Base-by-base conservation (phyloP, 176 grass and related monocot genomes). In the Areca catechu region DNA sequence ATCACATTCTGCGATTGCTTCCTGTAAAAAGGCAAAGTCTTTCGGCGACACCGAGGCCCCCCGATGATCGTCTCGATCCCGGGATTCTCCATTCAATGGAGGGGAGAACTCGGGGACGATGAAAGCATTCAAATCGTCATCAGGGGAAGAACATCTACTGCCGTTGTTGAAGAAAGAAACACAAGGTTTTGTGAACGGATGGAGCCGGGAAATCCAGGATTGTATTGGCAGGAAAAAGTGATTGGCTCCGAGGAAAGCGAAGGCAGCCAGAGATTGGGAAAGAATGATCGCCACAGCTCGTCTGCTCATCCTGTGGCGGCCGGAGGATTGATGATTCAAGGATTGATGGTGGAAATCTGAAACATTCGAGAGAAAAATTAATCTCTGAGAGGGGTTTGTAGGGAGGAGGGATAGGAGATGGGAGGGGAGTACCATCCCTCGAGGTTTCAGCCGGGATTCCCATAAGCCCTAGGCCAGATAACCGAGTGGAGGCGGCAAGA, bases 21-120 rank as follows among this genome's bases (percentile, higher is more conserved):
- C 72, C 34, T 62, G 71, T 19, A 92, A 56, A 71, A 98, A 98
- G 16, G 76, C 58, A 17, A 98, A 92, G 62, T 92, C 84, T 34
- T 83, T 78, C 24, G 51, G 25, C 20, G 76, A 78, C 59, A 92
- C 56, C 53, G 81, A 82, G 54, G 52, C 66, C 49, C 82, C 73
- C 60, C 58, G 65, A n/a, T 22, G 56, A 25, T 63, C 60, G 48
- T 68, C 60, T 23, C 54, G 72, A 60, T 58, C 76, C 30, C 20
- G 6, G 16, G 61, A 63, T 72, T 4, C 49, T 20, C 15, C 58
- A 16, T 62, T 54, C 14, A 24, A 62, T 3, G 58, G 27, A 54
- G 5, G 22, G 50, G 21, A 28, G 23, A 72, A 72, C 20, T 77
- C 74, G 24, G 60, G 58, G 57, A 76, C 79, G 47, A 71, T 18